Base-by-base conservation (phyloP, 1,284 basidiomycete species). In the Boletus nobilissimus region DNA sequence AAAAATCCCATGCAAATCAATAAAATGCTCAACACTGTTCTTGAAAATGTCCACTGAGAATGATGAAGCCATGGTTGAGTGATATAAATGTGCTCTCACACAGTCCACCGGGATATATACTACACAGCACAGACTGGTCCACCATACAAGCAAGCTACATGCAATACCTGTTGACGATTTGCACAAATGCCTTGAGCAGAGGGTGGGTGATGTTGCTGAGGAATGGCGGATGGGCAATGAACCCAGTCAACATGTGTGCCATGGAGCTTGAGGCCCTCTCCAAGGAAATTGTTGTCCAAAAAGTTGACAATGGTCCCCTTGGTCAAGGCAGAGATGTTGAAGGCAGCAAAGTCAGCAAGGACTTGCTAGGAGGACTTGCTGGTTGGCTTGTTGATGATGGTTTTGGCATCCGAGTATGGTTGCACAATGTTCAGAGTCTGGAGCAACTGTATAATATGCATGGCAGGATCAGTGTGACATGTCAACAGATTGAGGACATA, bases 331-430 rank as follows among this genome's bases (percentile, higher is more conserved):
- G 85, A 84, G 70, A 84, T 85, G 79, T 82, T 88, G 81, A 96
- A 89, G 40, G 90, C 88, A 43, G 88, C 85, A 85, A 97, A 97
- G 76, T 94, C 94, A 1, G 90, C 86, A 62, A 96, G 87, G 14
- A 97, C 95, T 73, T 90, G 87, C 78, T 93, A 91, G 14, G 93
- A 85, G 1, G 90, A 86, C 80, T 92, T 91, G 81, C 88, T 89
- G 1, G 96, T 97, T 2, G 96, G 97, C 89, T 96, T 98, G 89
- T 98, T 97, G 26, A 95, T 94, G 84, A 98, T 95, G 0, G 95
- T 97, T 87, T 98, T 98, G 72, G 93, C 93, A 86, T 99, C 97
- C 0, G 89, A 83, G 85, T 92, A 99, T 48, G 96, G 87, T 40
- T 90, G 85, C 0, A 96, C 94, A 65, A 98, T 82, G 86, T 97